Conservation (phyloP, 768 basidiomycete species). For the Russula ochroleuca region DNA sequence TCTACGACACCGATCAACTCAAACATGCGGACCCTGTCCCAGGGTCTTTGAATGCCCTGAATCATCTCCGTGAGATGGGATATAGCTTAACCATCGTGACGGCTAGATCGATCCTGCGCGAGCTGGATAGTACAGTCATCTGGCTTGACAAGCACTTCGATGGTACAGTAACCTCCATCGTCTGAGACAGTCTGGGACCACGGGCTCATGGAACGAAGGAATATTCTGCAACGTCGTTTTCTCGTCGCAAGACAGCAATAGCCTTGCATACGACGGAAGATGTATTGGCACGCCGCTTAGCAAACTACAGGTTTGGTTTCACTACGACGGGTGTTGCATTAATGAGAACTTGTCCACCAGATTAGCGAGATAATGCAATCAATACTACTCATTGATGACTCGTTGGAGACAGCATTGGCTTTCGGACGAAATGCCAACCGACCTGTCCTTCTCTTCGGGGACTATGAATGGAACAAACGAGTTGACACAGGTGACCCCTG, state of each 20-base stretch:
- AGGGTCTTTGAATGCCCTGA: constrained; percentile 20
- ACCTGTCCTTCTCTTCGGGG: constrained; percentile 19
- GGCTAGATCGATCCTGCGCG: constrained; percentile 8
- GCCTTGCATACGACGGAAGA: neutral
- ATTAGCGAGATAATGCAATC: constrained; percentile 10
- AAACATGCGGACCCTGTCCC: constrained; percentile 13
- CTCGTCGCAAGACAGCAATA: constrained; percentile 10
- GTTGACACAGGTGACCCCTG: constrained; percentile 10
- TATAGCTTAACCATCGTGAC: constrained; percentile 20
- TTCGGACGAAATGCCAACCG: constrained; percentile 15
- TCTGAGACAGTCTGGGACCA: neutral
- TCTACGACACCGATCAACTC: constrained; percentile 25
- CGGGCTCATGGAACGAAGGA: constrained; percentile 1
- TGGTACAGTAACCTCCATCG: neutral
- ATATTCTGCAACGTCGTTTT: constrained; percentile 20
- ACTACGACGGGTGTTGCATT: neutral
- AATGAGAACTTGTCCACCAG: constrained; percentile 3
- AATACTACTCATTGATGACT: constrained; percentile 21
- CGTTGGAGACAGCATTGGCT: constrained; percentile 21
- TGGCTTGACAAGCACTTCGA: constrained; percentile 24
- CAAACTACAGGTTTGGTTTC: constrained; percentile 18
- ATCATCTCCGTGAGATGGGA: constrained; percentile 11
- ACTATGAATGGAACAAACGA: constrained; percentile 27
- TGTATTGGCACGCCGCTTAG: constrained; percentile 18
- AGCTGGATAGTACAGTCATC: constrained; percentile 19